Percentiles rank a stretch among this genome's conserved stretches.
Evolutionary conservation across 805 yeast genomes (phyloP).

Genomic region (Barnettozyma californica): DNA sequence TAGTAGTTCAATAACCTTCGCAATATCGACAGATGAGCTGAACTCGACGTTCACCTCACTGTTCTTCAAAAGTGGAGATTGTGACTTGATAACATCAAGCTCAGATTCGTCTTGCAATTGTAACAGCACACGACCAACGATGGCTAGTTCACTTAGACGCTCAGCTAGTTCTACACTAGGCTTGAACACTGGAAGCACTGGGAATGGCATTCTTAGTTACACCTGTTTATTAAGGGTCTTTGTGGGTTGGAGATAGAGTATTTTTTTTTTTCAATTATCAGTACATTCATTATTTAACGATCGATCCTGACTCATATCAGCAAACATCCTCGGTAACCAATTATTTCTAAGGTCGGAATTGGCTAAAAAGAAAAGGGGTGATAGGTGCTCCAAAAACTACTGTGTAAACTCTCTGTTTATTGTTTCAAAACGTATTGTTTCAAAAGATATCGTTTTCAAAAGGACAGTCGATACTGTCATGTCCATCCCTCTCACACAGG

Average conservation of each 20-base stretch:
- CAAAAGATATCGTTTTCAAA: constrained; percentile 39
- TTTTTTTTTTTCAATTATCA: not conserved
- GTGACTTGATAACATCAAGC: constrained; percentile 18
- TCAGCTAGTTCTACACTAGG: constrained; percentile 9
- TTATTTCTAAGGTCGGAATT: no score
- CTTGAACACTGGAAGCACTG: constrained; percentile 31
- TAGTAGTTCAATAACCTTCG: constrained; percentile 48
- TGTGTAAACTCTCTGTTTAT: no score
- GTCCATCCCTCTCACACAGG: constrained; percentile 86
- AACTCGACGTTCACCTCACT: constrained; percentile 25
- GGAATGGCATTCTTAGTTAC: constrained; percentile 30
- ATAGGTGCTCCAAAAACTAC: no score
- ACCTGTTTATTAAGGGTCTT: not conserved
- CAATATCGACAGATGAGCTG: constrained; percentile 24
- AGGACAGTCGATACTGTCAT: constrained; percentile 83
- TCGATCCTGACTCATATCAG: not conserved
- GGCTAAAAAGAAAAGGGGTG: no score
- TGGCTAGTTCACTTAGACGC: constrained; percentile 14
- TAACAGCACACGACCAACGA: constrained; percentile 26
- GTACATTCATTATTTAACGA: no score
- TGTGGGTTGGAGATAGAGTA: not conserved
- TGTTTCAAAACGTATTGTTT: no score
- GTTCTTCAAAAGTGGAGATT: constrained; percentile 10
- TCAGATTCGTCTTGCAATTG: constrained; percentile 17
- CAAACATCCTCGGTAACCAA: not conserved